Evolutionary conservation across 1,139 yeast species (phyloP).

Genomic region (Williopsis jadinii): DNA sequence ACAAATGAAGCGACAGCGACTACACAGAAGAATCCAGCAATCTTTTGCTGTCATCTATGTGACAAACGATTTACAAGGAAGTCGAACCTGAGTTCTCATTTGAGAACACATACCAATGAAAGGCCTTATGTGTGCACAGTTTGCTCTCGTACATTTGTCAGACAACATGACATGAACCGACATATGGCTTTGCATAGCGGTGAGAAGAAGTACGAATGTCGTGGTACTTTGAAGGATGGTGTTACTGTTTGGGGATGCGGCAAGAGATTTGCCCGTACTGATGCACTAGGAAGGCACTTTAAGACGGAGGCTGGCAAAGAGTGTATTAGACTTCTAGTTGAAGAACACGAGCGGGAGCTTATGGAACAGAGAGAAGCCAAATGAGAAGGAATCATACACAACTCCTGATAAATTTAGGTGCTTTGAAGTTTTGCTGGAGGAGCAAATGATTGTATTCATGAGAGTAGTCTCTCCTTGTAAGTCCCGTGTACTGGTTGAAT

Average conservation of each 20-base stretch:
- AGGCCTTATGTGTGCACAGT: slow-evolving; percentile 83
- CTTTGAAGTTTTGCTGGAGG: too few relatives aligned
- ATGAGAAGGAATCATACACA: slow-evolving; percentile 93
- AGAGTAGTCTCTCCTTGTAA: too few relatives aligned
- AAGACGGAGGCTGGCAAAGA: slow-evolving; percentile 88
- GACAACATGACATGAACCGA: slow-evolving; percentile 91
- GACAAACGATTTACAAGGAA: slow-evolving; percentile 87
- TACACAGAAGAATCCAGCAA: slow-evolving; percentile 70
- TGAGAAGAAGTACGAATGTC: slow-evolving; percentile 80
- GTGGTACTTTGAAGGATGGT: slow-evolving; percentile 59
- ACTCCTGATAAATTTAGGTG: too few relatives aligned
- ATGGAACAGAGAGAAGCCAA: neutral
- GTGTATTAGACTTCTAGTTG: slow-evolving; percentile 69
- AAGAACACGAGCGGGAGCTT: slow-evolving; percentile 49
- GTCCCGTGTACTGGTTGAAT: too few relatives aligned
- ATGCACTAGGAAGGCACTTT: slow-evolving; percentile 89
- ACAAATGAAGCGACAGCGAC: slow-evolving; percentile 43
- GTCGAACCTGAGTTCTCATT: slow-evolving; percentile 84
- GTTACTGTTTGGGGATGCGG: slow-evolving; percentile 81
- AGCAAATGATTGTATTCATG: too few relatives aligned
- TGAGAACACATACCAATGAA: slow-evolving; percentile 91
- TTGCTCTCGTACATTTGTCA: slow-evolving; percentile 91
- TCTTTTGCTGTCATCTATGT: slow-evolving; percentile 78
- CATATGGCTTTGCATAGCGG: slow-evolving; percentile 94
- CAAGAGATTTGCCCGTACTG: slow-evolving; percentile 89